Percentiles rank a stretch among this genome's conserved stretches.
Conservation (phyloP, 2,329 filamentous ascomycete genomes). For the Hymenoscyphus fraxineus region DNA sequence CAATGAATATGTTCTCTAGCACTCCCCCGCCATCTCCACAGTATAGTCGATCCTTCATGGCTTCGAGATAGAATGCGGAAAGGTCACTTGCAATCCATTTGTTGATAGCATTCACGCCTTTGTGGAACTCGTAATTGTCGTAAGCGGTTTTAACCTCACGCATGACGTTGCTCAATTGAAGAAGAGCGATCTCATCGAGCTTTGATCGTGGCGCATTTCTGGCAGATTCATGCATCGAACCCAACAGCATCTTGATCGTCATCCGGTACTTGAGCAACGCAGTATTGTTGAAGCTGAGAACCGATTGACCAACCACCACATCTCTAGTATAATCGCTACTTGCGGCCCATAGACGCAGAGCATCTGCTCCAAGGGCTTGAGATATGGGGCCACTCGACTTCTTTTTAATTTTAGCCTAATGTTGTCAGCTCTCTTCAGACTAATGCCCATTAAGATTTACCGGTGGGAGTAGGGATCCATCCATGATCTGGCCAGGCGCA, state of each 20-base stretch:
- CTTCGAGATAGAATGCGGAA: constrained; percentile 91
- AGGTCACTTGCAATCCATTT: constrained; percentile 79
- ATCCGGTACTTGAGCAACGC: constrained; percentile 82
- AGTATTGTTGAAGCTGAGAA: constrained; percentile 72
- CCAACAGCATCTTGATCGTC: constrained; percentile 86
- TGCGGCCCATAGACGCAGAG: constrained; percentile 84
- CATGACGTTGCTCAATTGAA: constrained; percentile 67
- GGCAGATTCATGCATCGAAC: constrained; percentile 54
- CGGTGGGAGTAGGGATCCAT: constrained; percentile 71
- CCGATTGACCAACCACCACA: constrained; percentile 73
- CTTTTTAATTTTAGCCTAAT: constrained; percentile 46
- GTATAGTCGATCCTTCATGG: constrained; percentile 87
- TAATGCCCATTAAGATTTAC: constrained; percentile 14
- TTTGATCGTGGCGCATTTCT: constrained; percentile 49
- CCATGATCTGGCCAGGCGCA: constrained; percentile 76
- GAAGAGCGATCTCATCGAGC: constrained; percentile 70
- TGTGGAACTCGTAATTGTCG: constrained; percentile 75
- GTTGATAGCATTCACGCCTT: constrained; percentile 68
- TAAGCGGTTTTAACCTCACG: constrained; percentile 62
- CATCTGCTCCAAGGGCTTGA: constrained; percentile 79
- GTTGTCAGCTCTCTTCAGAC: neutral
- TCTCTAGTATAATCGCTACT: constrained; percentile 90
- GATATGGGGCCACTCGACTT: constrained; percentile 42
- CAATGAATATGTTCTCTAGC: constrained; percentile 63
- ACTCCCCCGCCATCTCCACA: constrained; percentile 68